phyloP scores from a whole-genome alignment of 2,329 filamentous ascomycete genomes.

The Raffaelea ambrosiae region DNA sequence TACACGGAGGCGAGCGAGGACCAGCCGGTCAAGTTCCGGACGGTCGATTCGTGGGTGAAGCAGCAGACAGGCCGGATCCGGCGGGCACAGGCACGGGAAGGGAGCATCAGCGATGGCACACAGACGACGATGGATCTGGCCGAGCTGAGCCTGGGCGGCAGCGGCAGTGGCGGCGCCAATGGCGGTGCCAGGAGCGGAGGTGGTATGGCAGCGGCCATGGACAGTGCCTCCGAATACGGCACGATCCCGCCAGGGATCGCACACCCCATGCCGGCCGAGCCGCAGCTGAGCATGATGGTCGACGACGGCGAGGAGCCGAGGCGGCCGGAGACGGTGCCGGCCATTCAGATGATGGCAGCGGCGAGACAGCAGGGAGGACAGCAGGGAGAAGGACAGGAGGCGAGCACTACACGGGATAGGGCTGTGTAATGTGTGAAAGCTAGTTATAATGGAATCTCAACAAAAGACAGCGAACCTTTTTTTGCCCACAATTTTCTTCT shows the following conservation, averaged over 20 bases:
- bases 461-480: no score
- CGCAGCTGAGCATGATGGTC: constrained; percentile 41
- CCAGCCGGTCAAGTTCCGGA: constrained; percentile 45
- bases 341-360: constrained; percentile 1
- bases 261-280: constrained; percentile 32
- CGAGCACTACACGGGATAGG: background rate
- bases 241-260: constrained; percentile 17
- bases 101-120: constrained; percentile 3
- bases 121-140: background rate
- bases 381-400: background rate
- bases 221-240: constrained; percentile 16
- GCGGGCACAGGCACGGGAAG: constrained; percentile 32
- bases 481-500: background rate
- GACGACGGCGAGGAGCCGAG: constrained; percentile 38
- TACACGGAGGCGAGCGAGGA: constrained; percentile 48
- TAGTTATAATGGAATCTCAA: no score
- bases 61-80: constrained; percentile 51
- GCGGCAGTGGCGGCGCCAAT: background rate
- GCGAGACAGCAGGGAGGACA: background rate
- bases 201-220: background rate
- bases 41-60: constrained; percentile 55
- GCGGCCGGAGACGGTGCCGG: constrained; percentile 24
- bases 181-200: background rate
- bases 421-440: no score
- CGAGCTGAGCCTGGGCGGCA: background rate